phyloP scores from a whole-genome alignment of 2,329 filamentous ascomycete genomes.

The Fusarium palustre region DNA sequence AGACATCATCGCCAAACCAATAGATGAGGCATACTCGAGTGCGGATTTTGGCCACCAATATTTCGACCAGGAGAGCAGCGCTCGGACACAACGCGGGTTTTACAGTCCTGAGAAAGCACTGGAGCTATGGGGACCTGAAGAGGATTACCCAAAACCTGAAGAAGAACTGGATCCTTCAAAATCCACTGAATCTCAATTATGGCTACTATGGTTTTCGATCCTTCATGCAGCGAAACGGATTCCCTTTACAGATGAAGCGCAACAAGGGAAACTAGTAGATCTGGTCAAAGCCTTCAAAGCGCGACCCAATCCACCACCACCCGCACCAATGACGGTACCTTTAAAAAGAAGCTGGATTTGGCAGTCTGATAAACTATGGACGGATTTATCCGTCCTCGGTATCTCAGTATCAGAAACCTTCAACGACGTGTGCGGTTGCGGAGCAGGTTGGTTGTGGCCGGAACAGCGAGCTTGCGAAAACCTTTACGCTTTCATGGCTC shows the following conservation, averaged over 20 bases:
- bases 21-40: not conserved
- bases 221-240: conserved; percentile 7
- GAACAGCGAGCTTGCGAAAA: conserved; percentile 18
- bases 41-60: conserved; percentile 4
- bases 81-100: not conserved
- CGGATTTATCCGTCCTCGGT: not conserved
- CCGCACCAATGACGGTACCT: conserved; percentile 1
- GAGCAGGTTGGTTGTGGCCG: conserved; percentile 18
- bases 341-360: conserved; percentile 16
- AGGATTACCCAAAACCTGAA: conserved; percentile 1
- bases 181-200: not conserved
- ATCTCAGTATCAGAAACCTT: not conserved
- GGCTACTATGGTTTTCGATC: conserved; percentile 2
- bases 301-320: not conserved
- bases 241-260: not conserved
- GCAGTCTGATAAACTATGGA: not conserved
- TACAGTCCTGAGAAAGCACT: not conserved
- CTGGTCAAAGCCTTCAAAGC: not conserved
- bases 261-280: not conserved
- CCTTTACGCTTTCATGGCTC: not conserved
- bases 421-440: conserved; percentile 11
- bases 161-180: not conserved
- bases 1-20: not conserved
- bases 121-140: not conserved
- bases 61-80: not conserved